Evolutionary conservation across 352 stramenopile genomes (phyloP).

Genomic region (Blastocystis sp.): DNA sequence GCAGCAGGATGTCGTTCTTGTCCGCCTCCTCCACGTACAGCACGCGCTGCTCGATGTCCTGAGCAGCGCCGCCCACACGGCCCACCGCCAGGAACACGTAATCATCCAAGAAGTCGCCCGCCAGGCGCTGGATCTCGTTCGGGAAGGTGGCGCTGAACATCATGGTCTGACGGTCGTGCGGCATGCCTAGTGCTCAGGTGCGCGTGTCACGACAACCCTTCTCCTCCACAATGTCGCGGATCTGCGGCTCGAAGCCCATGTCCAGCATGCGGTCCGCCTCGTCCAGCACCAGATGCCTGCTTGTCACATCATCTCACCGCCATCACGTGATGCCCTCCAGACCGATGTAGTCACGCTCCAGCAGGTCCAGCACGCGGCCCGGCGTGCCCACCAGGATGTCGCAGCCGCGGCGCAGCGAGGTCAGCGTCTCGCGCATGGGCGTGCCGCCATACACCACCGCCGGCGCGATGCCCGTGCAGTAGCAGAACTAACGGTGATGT

Average conservation of each 20-base stretch:
- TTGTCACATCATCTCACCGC: not conserved
- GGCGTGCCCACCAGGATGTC: conserved; percentile 95
- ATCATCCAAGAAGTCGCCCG: conserved; percentile 93
- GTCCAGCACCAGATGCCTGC: conserved; percentile 89
- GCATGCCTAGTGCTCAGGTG: conserved; percentile 52
- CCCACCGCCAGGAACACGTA: conserved; percentile 99
- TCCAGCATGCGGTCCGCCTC: conserved; percentile 99
- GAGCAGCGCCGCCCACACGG: conserved; percentile 90
- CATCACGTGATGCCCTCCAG: conserved; percentile 81
- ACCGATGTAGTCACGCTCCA: conserved; percentile 87
- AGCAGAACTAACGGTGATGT: conserved; percentile 83
- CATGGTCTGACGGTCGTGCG: conserved; percentile 91
- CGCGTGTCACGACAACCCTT: conserved; percentile 74
- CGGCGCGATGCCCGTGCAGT: conserved; percentile 87
- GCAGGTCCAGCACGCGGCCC: conserved; percentile 91
- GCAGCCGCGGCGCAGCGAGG: conserved; percentile 82
- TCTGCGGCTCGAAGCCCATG: conserved; percentile 98
- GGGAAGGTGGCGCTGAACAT: conserved; percentile 99
- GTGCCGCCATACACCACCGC: conserved; percentile 90
- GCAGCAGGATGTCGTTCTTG: conserved; percentile 91
- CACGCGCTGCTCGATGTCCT: conserved; percentile 94
- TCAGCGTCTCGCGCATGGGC: conserved; percentile 82
- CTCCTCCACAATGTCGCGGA: conserved; percentile 95
- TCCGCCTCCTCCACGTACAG: conserved; percentile 94
- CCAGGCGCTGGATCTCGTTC: conserved; percentile 89